Base-by-base conservation (phyloP, 2,329 filamentous ascomycete species). In the Fusarium vanettenii region DNA sequence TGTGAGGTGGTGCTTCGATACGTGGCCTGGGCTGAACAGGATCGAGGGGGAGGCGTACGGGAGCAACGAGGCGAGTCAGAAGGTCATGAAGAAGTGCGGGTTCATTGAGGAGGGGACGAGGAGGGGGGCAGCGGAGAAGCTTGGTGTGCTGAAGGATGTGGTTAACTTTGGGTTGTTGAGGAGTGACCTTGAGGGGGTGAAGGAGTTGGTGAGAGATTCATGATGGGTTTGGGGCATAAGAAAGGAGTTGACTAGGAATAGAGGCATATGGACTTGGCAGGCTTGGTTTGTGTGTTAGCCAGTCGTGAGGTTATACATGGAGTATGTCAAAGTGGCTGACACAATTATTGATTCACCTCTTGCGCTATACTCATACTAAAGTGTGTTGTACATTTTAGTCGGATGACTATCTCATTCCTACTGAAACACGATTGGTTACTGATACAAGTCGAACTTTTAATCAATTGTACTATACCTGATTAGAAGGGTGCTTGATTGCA, bases 101-200 rank as follows among this genome's bases (percentile, higher is more conserved):
- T 89, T 85, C 52, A 72, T 80, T 35, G 74, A 79, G 18, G 88
- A 90, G 76, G 87, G 87, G 1, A 76, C 79, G 33, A 81, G 81
- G 75, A 82, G 86, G 67, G 81, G 81, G 41, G 84, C 85, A 0
- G 73, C 81, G 10, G 81, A 81, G 70, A 89, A 89, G 79, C 61
- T 82, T 35, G 87, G 85, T 0, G 66, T 74, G 62, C 60, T 85
- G 8, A 67, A 83, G 56, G 86, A 87, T 70, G 73, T 84, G 18
- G 18, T 79, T 8, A 37, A 85, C 8, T 86, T 80, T 68, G 82
- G 85, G 1, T 70, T 89, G 33, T 64, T 85, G 57, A 82, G 84
- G 66, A 76, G 79, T 8, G 84, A 87, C n/a, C 35, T 78, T 33
- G 52, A 76, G 48, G 60, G 43, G 16, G 14, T 64, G 7, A 64